phyloP scores from a whole-genome alignment of 768 basidiomycete genomes.

The Mycena vulgaris region DNA sequence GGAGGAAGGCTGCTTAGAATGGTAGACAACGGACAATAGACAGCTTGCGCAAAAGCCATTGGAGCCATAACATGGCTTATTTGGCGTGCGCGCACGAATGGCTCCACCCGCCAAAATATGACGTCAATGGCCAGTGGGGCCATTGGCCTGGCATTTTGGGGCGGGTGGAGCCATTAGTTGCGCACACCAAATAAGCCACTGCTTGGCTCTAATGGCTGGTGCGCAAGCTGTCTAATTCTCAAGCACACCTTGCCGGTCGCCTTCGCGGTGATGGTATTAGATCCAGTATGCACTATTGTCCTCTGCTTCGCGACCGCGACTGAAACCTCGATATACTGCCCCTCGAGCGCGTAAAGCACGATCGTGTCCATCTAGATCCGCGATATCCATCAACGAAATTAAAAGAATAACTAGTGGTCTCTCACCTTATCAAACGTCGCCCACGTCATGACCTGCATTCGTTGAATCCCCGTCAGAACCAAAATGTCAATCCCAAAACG shows the following conservation, averaged over 20 bases:
- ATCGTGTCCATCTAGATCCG: constrained; percentile 49
- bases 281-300: constrained; percentile 41
- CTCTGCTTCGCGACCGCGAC: constrained; percentile 28
- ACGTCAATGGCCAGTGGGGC: too few species aligned
- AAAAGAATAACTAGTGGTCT: neutral
- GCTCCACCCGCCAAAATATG: too few species aligned
- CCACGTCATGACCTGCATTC: constrained; percentile 55
- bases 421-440: constrained; percentile 52
- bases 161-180: too few species aligned
- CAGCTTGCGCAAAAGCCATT: too few species aligned
- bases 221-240: neutral
- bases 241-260: constrained; percentile 37
- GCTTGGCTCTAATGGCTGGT: too few species aligned
- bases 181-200: too few species aligned
- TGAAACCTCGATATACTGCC: constrained; percentile 53
- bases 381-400: neutral
- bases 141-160: too few species aligned
- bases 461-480: neutral
- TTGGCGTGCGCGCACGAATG: too few species aligned
- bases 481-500: neutral
- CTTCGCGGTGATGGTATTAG: constrained; percentile 40
- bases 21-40: too few species aligned
- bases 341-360: constrained; percentile 55
- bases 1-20: neutral
- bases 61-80: too few species aligned